A percentile compares a stretch with the other conserved stretches of the same genome.
These are phyloP conservation scores for Cytospora mali DNA, from an alignment of 2,329 filamentous ascomycete species.

Conservation along the genomic window DNA sequence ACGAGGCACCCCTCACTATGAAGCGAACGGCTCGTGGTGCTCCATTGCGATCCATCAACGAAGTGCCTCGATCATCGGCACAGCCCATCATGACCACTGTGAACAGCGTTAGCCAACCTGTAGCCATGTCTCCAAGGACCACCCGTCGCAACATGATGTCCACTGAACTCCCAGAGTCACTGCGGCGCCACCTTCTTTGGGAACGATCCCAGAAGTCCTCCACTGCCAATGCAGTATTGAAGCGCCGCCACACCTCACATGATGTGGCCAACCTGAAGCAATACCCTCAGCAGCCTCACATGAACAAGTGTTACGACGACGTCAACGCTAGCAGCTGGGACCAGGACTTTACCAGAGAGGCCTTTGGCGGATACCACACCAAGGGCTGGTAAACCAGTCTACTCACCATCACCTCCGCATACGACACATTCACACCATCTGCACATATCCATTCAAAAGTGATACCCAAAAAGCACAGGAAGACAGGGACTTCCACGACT, in stretches of 20 bases:
- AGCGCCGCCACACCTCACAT: conserved; percentile 86
- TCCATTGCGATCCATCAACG: conserved; percentile 57
- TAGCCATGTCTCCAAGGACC: conserved; percentile 85
- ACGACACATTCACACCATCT: conserved; percentile 9
- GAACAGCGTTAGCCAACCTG: conserved; percentile 55
- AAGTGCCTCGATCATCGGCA: conserved; percentile 65
- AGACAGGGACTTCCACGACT: conserved; percentile 17
- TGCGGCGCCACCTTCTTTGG: conserved; percentile 89
- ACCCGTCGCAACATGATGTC: conserved; percentile 94
- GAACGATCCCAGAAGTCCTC: conserved; percentile 94
- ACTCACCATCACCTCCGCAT: conserved; percentile 1
- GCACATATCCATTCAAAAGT: conserved; percentile 23
- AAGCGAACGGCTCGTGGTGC: conserved; percentile 58
- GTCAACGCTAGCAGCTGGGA: conserved; percentile 77
- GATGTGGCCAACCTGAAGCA: conserved; percentile 88
- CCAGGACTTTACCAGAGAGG: conserved; percentile 80
- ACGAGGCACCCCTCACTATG: conserved; percentile 66
- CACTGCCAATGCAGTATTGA: conserved; percentile 84
- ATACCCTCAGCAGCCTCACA: conserved; percentile 69
- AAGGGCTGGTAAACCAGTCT: conserved; percentile 71
- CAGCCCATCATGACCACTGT: conserved; percentile 74
- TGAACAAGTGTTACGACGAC: conserved; percentile 59
- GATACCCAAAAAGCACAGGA: conserved; percentile 26
- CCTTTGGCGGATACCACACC: conserved; percentile 78
- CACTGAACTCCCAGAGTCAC: conserved; percentile 89